Conservation (phyloP, 495 filamentous ascomycete species). For the Neurospora tetraspora region DNA sequence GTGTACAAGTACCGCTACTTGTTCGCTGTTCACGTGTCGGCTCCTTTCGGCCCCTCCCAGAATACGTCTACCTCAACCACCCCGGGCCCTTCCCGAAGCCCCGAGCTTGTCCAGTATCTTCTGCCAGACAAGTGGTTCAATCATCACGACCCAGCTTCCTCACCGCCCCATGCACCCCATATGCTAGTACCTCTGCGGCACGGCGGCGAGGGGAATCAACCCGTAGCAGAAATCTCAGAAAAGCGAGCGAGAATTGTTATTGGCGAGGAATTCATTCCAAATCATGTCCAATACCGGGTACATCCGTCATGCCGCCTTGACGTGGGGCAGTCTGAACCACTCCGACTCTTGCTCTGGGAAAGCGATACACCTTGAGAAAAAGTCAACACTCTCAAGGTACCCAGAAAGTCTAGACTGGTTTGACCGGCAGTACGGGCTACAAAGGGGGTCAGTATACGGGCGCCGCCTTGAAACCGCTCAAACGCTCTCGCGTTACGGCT, state of each 20-base stretch:
- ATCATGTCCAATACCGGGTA: background rate
- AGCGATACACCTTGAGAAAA: background rate
- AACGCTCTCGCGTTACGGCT: background rate
- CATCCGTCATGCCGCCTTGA: background rate
- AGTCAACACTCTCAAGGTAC: background rate
- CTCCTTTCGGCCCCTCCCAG: conserved; percentile 3
- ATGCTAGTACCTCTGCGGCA: conserved; percentile 3
- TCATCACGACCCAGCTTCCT: background rate
- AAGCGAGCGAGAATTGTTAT: background rate
- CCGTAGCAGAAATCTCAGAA: background rate
- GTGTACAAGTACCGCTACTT: background rate
- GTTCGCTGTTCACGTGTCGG: background rate
- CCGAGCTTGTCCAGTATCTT: conserved; percentile 6
- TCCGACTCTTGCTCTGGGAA: background rate
- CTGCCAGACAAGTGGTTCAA: background rate
- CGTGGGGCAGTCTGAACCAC: background rate
- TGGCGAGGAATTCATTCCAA: background rate
- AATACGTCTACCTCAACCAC: conserved; percentile 1
- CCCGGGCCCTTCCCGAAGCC: conserved; percentile 11
- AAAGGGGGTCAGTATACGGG: background rate
- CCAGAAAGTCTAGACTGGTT: background rate
- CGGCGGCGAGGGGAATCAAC: background rate
- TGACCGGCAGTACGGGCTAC: background rate
- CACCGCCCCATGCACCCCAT: conserved; percentile 15
- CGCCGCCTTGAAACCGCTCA: background rate